Evolutionary conservation across 1,139 yeast genomes (phyloP), one percentile per base, ranked within the genome.

Genomic region (Kluyveromyces sp.): DNA sequence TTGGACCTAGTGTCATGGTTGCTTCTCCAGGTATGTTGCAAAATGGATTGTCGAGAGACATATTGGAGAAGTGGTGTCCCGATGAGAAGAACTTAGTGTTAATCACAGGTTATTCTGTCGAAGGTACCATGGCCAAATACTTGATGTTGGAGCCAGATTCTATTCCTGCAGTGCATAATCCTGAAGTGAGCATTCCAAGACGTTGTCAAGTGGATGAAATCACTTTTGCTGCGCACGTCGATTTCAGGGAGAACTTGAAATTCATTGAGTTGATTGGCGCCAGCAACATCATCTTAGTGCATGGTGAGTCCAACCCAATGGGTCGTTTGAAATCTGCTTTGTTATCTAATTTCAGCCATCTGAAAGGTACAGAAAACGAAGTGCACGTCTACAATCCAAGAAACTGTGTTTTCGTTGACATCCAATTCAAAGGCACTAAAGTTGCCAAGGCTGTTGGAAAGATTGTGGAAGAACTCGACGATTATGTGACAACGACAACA

Each of bases 21-120:
- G 98, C 98, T 0, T 80, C 95, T 36, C 99, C 98, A 0, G 98
- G 99, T 62, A 92, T 92, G 98, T 71, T 92, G 41, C 98, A 92
- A 61, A 89, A 85, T 57, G 98, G 98, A 50, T 82, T 89, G 2
- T 88, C 96, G 0, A 74, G 99, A 55, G 94, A 86, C 53, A 70
- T 92, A 37, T 70, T 92, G 33, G 99, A 92, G 60, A 78, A 83
- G 61, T 92, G 99, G 99, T 92, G 95, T 1, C 98, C 98, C 0
- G 98, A 92, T 57, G 85, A 94, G 2, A 83, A 87, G 57, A 92
- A 92, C 56, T 73, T 94, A 2, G 80, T 88, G 25, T 77, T 92
- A 30, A 67, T 92, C 63, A 94, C 99, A 0, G 99, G 99, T 67
- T 92, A 92, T 63, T 89, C 97, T 2, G 96, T 92, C 3, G 99